phyloP scores from a whole-genome alignment of 192 early-diverging fungal species.

The Phycomyces nitens region DNA sequence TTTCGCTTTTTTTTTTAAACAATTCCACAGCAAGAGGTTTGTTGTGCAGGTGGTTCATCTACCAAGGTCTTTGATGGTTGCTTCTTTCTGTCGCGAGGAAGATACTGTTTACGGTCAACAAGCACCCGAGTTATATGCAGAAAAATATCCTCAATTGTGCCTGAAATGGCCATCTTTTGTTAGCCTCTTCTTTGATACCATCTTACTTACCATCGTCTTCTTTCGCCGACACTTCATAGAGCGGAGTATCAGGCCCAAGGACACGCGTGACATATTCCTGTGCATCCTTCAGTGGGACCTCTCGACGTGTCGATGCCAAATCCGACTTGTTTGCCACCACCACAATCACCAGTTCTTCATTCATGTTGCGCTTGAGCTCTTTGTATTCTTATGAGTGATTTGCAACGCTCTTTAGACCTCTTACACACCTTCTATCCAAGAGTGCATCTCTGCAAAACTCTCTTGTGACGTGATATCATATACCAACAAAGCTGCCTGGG shows the following conservation, averaged over 20 bases:
- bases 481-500: constrained; percentile 68
- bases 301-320: constrained; percentile 51
- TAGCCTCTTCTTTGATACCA: not conserved
- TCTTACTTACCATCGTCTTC: constrained; percentile 58
- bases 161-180: constrained; percentile 3
- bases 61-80: constrained; percentile 12
- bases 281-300: constrained; percentile 53
- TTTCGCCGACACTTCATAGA: constrained; percentile 70
- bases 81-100: constrained; percentile 22
- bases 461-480: constrained; percentile 72
- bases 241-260: constrained; percentile 56
- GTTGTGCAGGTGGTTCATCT: constrained; percentile 15
- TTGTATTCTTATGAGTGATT: not conserved
- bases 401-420: not conserved
- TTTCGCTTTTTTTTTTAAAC: constrained; percentile 12
- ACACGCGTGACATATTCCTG: constrained; percentile 58
- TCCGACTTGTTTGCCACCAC: constrained; percentile 74
- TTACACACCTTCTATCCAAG: constrained; percentile 56
- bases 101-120: constrained; percentile 36
- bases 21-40: constrained; percentile 20
- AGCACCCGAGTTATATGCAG: constrained; percentile 46
- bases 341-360: constrained; percentile 63
- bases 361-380: constrained; percentile 65
- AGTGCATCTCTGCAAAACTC: constrained; percentile 63
- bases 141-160: constrained; percentile 53